Conservation (phyloP, 2,329 filamentous ascomycete species). For the Ophiocordyceps robertsii region DNA sequence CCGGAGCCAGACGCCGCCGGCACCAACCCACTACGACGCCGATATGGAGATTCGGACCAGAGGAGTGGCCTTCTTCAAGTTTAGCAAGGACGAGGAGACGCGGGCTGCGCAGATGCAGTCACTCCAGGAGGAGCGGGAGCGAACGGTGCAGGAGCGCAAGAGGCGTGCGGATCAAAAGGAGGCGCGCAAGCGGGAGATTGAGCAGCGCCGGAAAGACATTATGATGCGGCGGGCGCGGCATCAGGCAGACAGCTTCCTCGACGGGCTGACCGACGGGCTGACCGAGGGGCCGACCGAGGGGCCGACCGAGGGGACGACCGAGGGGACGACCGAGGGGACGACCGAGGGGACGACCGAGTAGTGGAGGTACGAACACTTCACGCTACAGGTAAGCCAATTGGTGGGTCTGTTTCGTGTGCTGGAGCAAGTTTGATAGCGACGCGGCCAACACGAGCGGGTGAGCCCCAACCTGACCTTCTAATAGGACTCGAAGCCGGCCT, state of each 20-base stretch:
- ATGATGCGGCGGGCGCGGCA: constrained; percentile 48
- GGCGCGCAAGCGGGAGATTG: constrained; percentile 47
- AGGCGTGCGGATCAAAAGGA: constrained; percentile 43
- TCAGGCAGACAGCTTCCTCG: constrained; percentile 61
- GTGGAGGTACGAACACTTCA: background rate
- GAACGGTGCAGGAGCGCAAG: constrained; percentile 51
- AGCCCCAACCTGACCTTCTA: too few species aligned
- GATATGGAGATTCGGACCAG: constrained; percentile 72
- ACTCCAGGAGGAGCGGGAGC: constrained; percentile 50
- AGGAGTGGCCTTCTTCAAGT: constrained; percentile 84
- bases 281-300: too few species aligned
- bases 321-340: too few species aligned
- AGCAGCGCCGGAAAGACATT: constrained; percentile 48
- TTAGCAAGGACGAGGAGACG: constrained; percentile 60
- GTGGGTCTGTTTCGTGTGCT: too few species aligned
- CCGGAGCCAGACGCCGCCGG: constrained; percentile 65
- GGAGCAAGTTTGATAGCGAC: too few species aligned
- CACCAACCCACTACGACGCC: constrained; percentile 75
- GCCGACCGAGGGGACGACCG: constrained; percentile 1
- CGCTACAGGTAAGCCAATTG: too few species aligned
- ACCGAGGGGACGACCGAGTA: constrained; percentile 1
- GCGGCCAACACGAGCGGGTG: too few species aligned
- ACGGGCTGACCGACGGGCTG: constrained; percentile 28
- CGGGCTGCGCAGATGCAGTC: constrained; percentile 60
- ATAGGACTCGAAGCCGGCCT: too few species aligned